These are phyloP conservation scores for Aspergillus thermomutatus DNA, from an alignment of 2,329 filamentous ascomycete genomes.

Conservation along the genomic window DNA sequence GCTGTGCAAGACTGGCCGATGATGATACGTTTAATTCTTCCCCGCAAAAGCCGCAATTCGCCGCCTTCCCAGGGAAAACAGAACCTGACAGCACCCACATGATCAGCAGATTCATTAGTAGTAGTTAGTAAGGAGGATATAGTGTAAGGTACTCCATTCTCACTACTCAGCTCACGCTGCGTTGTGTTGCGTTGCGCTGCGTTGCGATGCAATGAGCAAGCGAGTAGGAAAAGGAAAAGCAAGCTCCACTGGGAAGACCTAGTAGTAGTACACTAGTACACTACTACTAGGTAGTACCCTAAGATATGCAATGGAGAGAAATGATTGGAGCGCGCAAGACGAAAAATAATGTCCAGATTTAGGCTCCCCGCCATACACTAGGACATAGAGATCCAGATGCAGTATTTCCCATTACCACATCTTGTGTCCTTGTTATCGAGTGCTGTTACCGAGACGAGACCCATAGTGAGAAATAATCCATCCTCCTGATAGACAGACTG, in stretches of 20 bases:
- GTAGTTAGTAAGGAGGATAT: not conserved
- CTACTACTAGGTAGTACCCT: too few relatives aligned
- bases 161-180: not conserved
- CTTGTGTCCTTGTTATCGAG: too few relatives aligned
- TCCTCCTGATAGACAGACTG: too few relatives aligned
- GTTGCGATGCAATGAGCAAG: not conserved
- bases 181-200: not conserved
- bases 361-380: not conserved
- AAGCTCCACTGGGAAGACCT: constrained; percentile 16
- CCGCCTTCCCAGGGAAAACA: constrained; percentile 19
- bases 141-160: not conserved
- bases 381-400: too few relatives aligned
- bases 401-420: too few relatives aligned
- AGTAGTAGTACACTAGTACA: constrained; percentile 2
- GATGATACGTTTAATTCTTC: constrained; percentile 25
- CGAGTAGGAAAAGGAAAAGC: constrained; percentile 4
- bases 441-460: not conserved
- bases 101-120: constrained; percentile 13
- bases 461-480: too few relatives aligned
- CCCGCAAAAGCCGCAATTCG: constrained; percentile 29
- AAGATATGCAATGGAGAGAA: not conserved
- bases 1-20: constrained; percentile 6
- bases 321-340: not conserved
- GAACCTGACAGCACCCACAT: constrained; percentile 25
- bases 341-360: not conserved